Evolutionary conservation across 345 rosid genomes (phyloP), one percentile per base, ranked within the genome.

Genomic region (Cardiospermum halicacabum): DNA sequence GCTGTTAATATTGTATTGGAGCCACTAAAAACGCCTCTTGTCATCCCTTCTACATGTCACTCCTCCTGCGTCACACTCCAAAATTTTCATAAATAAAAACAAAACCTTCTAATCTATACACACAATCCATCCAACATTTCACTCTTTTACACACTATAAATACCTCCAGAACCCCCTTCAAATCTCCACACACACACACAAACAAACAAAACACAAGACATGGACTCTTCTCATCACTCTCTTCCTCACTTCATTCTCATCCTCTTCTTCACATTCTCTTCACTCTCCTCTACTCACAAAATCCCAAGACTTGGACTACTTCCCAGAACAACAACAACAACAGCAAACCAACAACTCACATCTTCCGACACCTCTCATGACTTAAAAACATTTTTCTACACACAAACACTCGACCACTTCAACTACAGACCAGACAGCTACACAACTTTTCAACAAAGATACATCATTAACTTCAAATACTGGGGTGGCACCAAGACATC

Each of bases 381-480:
- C 40, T 64, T 70, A 43, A 0, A 72, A 22, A 74, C 83, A 2
- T 67, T 58, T 21, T 74, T 66, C 42, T 78, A 49, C 68, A 62
- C 48, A 2, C 89, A 83, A 42, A 81, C 66, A 30, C 81, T 86
- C 1, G 89, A 86, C 60, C 92, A 86, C 57, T 83, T 86, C 74
- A 78, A 69, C 47, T 86, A 68, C 57, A 72, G 67, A 53, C 84
- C 86, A 0, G 72, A 86, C 42, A 83, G 92, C 65, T 83, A 78
- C 67, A 65, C 73, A 11, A 71, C 78, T 11, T 86, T 86, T 56
- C 75, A 56, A 72, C 86, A 86, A 55, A 78, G 78, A 74, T 83
- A 78, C 4, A 56, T 72, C 0, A 69, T 83, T 2, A 72, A 80
- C 66, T 76, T 73, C 57, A 81, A 71, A 60, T 7, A 75, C 18